A percentile compares a stretch with the other conserved stretches of the same genome.
phyloP scores from a whole-genome alignment of 129 eudicot species.

The Lonicera japonica region DNA sequence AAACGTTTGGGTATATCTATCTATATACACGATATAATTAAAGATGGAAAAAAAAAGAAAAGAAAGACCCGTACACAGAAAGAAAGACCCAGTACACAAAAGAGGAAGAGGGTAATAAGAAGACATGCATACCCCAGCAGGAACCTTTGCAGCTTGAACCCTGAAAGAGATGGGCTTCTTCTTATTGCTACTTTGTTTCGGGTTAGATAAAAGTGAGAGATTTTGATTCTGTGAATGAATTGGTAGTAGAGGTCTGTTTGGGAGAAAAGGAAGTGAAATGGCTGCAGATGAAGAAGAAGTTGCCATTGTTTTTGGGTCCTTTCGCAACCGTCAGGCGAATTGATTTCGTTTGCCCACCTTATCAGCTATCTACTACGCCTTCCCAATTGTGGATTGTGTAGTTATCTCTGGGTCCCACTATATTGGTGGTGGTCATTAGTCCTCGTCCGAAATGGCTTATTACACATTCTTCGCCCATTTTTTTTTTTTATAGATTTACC shows the following conservation, averaged over 20 bases:
- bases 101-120: not conserved
- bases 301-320: slow-evolving; percentile 16
- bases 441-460: too few species aligned
- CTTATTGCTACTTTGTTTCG: slow-evolving; percentile 1
- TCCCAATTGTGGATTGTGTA: too few species aligned
- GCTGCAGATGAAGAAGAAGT: slow-evolving; percentile 9
- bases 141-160: slow-evolving; percentile 79
- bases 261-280: slow-evolving; percentile 24
- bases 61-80: not conserved
- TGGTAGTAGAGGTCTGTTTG: not conserved
- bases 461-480: too few species aligned
- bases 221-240: not conserved
- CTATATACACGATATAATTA: not conserved
- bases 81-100: too few species aligned
- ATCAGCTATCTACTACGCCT: slow-evolving; percentile 15
- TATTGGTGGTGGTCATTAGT: too few species aligned
- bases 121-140: slow-evolving; percentile 61
- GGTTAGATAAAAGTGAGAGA: not conserved
- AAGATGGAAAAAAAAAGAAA: not conserved
- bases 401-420: too few species aligned
- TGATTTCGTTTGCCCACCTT: slow-evolving; percentile 16
- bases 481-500: too few species aligned
- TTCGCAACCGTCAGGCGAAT: not conserved
- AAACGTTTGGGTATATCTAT: not conserved
- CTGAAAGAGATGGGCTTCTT: slow-evolving; percentile 29